Percentiles rank a stretch among this genome's conserved stretches.
These are phyloP conservation scores for Cucumis cinereus DNA, from an alignment of 306 rosid genomes.

Conservation along the genomic window DNA sequence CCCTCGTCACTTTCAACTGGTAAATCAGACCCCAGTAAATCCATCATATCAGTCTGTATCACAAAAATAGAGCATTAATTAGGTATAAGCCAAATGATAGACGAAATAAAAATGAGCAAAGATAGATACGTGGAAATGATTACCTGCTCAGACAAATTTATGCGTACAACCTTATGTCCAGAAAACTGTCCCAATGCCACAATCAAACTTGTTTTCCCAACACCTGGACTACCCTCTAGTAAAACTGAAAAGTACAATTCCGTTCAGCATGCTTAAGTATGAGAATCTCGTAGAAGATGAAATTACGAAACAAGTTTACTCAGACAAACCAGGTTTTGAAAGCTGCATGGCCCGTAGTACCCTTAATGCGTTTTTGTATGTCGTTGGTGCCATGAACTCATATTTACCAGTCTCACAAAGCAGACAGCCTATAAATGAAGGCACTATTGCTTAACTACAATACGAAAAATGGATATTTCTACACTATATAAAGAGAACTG, in stretches of 20 bases:
- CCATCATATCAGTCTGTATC: slow-evolving; percentile 95
- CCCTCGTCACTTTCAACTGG: slow-evolving; percentile 86
- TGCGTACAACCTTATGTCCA: slow-evolving; percentile 75
- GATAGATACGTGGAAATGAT: slow-evolving; percentile 6
- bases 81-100: background rate
- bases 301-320: background rate
- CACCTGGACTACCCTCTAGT: slow-evolving; percentile 98
- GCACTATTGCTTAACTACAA: background rate
- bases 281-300: background rate
- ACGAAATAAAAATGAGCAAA: background rate
- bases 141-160: slow-evolving; percentile 95
- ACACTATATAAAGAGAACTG: background rate
- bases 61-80: background rate
- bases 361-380: slow-evolving; percentile 57
- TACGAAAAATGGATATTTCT: background rate
- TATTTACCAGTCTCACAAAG: slow-evolving; percentile 37
- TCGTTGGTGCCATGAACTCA: slow-evolving; percentile 77
- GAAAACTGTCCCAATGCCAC: slow-evolving; percentile 70
- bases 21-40: slow-evolving; percentile 83
- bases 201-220: slow-evolving; percentile 91
- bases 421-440: slow-evolving; percentile 34
- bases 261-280: slow-evolving; percentile 7
- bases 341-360: slow-evolving; percentile 94
- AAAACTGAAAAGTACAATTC: slow-evolving; percentile 41
- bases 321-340: slow-evolving; percentile 61